phyloP scores from a whole-genome alignment of 352 stramenopile genomes.

The Phytophthora pistaciae region DNA sequence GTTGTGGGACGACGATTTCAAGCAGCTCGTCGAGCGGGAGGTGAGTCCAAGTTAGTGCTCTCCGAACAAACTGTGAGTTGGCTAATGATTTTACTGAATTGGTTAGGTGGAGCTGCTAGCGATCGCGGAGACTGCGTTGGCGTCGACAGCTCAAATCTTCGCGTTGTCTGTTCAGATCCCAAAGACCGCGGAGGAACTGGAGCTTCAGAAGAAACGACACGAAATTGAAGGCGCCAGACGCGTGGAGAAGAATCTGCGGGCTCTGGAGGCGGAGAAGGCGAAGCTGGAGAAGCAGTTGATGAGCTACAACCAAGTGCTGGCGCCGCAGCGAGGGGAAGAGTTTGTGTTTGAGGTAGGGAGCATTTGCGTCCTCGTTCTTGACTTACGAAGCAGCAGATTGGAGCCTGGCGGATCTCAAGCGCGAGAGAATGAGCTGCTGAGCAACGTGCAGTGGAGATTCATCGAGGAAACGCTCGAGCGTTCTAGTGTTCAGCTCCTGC shows the following conservation, averaged over 20 bases:
- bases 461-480: conserved; percentile 55
- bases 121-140: conserved; percentile 62
- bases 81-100: background rate
- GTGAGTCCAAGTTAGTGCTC: conserved; percentile 9
- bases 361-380: conserved; percentile 68
- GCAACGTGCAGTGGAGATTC: conserved; percentile 68
- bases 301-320: conserved; percentile 70
- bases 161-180: conserved; percentile 52
- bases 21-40: conserved; percentile 48
- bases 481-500: conserved; percentile 37
- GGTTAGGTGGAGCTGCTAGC: conserved; percentile 34
- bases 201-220: conserved; percentile 69
- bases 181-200: conserved; percentile 45
- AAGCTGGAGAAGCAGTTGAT: conserved; percentile 63
- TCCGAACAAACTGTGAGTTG: background rate
- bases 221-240: conserved; percentile 71
- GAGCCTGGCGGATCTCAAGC: conserved; percentile 67
- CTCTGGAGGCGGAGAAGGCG: conserved; percentile 58
- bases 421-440: conserved; percentile 64
- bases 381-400: conserved; percentile 63
- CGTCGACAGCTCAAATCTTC: conserved; percentile 56
- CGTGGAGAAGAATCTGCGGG: conserved; percentile 64
- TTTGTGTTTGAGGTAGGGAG: conserved; percentile 52
- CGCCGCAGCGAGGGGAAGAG: conserved; percentile 70
- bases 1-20: conserved; percentile 79